Conservation (phyloP, 805 yeast species). For the Saccharomycopsis fodiens region DNA sequence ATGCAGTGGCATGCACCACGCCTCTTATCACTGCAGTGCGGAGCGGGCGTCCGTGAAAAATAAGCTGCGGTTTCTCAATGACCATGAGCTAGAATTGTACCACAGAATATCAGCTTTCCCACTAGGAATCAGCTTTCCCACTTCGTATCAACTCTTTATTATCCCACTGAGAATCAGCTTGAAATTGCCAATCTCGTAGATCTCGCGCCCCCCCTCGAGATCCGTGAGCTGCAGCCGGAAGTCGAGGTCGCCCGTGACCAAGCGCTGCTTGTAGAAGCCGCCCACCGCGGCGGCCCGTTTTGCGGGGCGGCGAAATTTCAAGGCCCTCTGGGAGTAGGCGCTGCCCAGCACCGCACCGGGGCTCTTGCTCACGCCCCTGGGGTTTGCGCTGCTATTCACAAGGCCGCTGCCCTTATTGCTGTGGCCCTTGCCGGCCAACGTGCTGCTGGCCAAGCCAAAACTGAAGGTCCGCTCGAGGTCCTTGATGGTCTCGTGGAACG, state of each 20-base stretch:
- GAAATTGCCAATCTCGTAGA: background rate
- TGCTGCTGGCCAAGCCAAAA: background rate
- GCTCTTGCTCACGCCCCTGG: too few species aligned
- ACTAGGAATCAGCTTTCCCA: too few species aligned
- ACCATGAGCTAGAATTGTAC: too few species aligned
- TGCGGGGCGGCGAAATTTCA: background rate
- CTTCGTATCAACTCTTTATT: too few species aligned
- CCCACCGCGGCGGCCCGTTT: background rate
- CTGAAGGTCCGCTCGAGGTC: slow-evolving; percentile 8
- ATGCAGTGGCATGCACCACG: too few species aligned
- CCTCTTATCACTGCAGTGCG: too few species aligned
- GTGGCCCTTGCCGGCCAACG: background rate
- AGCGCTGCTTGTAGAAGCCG: background rate
- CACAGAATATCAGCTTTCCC: too few species aligned
- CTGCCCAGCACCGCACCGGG: too few species aligned
- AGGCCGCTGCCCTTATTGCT: background rate
- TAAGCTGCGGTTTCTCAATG: too few species aligned
- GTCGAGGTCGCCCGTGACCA: background rate
- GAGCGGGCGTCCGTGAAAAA: too few species aligned
- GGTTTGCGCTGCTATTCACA: too few species aligned
- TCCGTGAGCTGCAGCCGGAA: background rate
- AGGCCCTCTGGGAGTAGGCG: too few species aligned
- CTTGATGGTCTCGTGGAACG: slow-evolving; percentile 4
- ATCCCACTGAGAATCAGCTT: background rate
- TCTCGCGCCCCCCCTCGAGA: background rate